Evolutionary conservation across 2,329 filamentous ascomycete genomes (phyloP).

Genomic region (Pseudocercospora crystallina): DNA sequence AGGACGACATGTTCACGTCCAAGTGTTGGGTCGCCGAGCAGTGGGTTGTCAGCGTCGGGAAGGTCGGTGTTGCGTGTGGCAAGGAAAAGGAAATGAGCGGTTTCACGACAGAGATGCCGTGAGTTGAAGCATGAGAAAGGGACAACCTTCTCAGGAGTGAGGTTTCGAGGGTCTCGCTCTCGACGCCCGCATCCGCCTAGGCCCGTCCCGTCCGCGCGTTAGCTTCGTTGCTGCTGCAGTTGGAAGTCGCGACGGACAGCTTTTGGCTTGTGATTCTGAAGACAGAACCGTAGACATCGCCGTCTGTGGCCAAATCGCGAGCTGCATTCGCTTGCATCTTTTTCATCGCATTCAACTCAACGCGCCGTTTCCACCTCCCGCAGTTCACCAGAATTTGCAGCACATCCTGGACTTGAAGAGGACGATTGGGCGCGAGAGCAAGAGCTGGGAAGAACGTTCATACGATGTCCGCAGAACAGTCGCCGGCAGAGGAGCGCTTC

Average conservation of each 20-base stretch:
- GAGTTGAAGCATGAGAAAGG: background rate
- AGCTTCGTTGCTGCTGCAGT: too few relatives aligned
- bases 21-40: background rate
- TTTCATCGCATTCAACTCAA: too few relatives aligned
- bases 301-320: too few relatives aligned
- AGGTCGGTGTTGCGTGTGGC: background rate
- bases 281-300: too few relatives aligned
- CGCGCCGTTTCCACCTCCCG: too few relatives aligned
- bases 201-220: too few relatives aligned
- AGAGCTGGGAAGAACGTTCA: background rate
- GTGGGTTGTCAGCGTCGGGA: background rate
- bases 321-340: too few relatives aligned
- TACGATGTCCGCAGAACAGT: constrained; percentile 18
- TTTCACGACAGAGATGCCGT: constrained; percentile 8
- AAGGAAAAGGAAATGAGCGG: background rate
- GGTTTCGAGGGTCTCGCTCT: background rate
- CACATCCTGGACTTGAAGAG: too few relatives aligned
- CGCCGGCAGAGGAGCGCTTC: constrained; percentile 12
- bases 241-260: too few relatives aligned
- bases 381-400: too few relatives aligned
- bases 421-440: background rate
- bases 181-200: background rate
- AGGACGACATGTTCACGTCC: constrained; percentile 34
- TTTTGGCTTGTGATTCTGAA: too few relatives aligned
- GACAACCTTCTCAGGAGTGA: too few relatives aligned